Conservation (phyloP, 257 asterid species). For the Ophiorrhiza pumila region DNA sequence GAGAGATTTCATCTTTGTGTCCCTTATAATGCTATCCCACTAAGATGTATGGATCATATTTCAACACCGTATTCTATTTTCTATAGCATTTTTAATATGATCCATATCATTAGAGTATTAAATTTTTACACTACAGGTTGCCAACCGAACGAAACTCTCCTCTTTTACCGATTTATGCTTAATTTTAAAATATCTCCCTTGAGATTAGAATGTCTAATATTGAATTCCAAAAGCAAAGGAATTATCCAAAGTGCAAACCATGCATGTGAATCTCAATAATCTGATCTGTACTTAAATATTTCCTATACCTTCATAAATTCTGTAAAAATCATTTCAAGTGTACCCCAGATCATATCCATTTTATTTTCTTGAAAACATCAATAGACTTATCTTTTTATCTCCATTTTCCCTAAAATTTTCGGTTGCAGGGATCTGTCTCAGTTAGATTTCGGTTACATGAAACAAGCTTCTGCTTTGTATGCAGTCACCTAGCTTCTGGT, state of each 20-base stretch:
- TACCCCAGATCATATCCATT: background rate
- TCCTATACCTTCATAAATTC: background rate
- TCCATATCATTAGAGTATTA: no score
- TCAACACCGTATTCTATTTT: no score
- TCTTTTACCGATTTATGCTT: no score
- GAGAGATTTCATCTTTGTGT: background rate
- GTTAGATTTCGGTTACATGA: conserved; percentile 40
- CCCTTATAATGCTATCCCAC: background rate
- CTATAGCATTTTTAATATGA: no score
- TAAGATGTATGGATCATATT: no score
- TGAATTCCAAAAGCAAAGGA: background rate
- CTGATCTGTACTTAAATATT: background rate
- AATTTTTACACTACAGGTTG: no score
- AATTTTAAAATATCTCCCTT: background rate
- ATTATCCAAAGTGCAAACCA: no score
- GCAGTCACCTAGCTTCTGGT: conserved; percentile 37
- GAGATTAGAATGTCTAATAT: background rate
- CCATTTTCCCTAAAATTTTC: background rate
- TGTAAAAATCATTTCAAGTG: background rate
- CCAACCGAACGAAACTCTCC: no score
- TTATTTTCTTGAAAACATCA: background rate
- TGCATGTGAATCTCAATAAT: background rate
- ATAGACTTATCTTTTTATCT: background rate
- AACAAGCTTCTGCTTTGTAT: conserved; percentile 43
- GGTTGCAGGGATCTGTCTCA: conserved; percentile 37